A percentile compares a stretch with the other conserved stretches of the same genome.
phyloP scores from a whole-genome alignment of 1,139 yeast genomes.

The Petasospora fabianii region DNA sequence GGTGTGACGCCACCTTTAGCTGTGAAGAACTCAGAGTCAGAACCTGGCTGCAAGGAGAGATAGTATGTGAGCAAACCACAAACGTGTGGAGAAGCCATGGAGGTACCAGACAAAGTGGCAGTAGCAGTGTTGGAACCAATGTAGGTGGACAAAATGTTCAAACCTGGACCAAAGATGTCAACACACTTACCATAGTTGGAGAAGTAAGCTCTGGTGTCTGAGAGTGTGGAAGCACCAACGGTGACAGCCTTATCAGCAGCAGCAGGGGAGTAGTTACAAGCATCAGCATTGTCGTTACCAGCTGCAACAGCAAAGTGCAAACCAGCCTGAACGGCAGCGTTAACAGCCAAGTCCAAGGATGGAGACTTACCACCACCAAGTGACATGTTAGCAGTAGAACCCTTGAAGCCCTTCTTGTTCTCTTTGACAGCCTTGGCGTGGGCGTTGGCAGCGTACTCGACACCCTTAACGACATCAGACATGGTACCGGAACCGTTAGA shows the following conservation, averaged over 20 bases:
- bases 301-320: conserved; percentile 86
- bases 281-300: conserved; percentile 83
- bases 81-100: conserved; percentile 98
- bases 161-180: conserved; percentile 83
- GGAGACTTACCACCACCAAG: conserved; percentile 86
- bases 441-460: conserved; percentile 68
- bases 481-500: conserved; percentile 76
- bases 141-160: conserved; percentile 77
- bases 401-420: conserved; percentile 65
- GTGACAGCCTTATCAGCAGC: conserved; percentile 72
- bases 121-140: conserved; percentile 82
- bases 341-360: conserved; percentile 75
- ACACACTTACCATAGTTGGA: conserved; percentile 84
- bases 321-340: conserved; percentile 80
- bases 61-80: conserved; percentile 88
- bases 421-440: conserved; percentile 56
- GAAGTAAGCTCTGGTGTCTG: conserved; percentile 74
- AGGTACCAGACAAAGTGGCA: conserved; percentile 93
- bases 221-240: conserved; percentile 77
- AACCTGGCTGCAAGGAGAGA: conserved; percentile 85
- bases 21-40: conserved; percentile 67
- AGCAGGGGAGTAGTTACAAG: conserved; percentile 83
- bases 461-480: conserved; percentile 80
- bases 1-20: conserved; percentile 70
- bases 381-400: conserved; percentile 88